These are phyloP conservation scores for Alternaria gansuensis DNA, from an alignment of 2,329 filamentous ascomycete genomes.

Conservation along the genomic window DNA sequence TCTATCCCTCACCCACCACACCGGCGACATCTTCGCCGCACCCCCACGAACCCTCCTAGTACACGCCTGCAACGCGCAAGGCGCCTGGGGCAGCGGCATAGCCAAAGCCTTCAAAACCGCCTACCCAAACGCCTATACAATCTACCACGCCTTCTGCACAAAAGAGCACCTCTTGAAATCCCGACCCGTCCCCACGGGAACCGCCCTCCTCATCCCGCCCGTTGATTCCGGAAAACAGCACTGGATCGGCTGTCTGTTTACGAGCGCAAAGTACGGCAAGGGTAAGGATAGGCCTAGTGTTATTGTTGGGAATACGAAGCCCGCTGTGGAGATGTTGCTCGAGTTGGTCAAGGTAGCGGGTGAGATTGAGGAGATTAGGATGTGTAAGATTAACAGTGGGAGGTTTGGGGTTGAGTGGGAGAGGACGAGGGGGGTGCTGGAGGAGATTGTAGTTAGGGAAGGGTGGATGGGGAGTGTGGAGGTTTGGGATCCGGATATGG, in stretches of 20 bases:
- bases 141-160: constrained; percentile 60
- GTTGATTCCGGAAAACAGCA: constrained; percentile 54
- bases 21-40: constrained; percentile 63
- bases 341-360: constrained; percentile 48
- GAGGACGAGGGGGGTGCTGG: constrained; percentile 57
- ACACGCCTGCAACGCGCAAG: constrained; percentile 68
- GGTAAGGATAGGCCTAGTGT: constrained; percentile 52
- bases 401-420: constrained; percentile 66
- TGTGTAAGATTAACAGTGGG: constrained; percentile 67
- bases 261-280: constrained; percentile 60
- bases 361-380: constrained; percentile 50
- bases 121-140: constrained; percentile 62
- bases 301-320: constrained; percentile 61
- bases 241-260: constrained; percentile 69
- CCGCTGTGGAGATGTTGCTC: constrained; percentile 61
- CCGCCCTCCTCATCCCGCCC: constrained; percentile 64
- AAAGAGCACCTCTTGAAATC: constrained; percentile 31
- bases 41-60: constrained; percentile 62
- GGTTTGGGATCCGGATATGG: constrained; percentile 36
- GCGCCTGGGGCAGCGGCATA: constrained; percentile 68
- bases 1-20: constrained; percentile 33
- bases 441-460: constrained; percentile 35
- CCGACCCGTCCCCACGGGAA: constrained; percentile 54
- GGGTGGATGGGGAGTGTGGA: constrained; percentile 35
- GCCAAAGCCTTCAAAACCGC: constrained; percentile 60